Evolutionary conservation across 306 rosid genomes (phyloP), one percentile per base, ranked within the genome.

Genomic region (Medicago arabica): DNA sequence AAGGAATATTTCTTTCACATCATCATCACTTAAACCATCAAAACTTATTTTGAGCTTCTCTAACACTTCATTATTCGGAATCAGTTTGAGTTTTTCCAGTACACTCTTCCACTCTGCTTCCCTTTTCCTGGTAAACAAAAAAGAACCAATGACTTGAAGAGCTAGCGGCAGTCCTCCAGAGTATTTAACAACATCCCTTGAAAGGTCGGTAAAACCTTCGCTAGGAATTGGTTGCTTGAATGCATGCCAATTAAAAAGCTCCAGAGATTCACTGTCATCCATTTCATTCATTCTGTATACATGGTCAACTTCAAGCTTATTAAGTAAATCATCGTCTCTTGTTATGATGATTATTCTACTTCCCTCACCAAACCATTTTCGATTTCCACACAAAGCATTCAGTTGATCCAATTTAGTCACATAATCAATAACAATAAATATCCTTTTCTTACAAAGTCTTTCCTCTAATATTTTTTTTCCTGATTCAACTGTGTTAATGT

Each of bases 1-100:
- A 25, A 75, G 80, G 7, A 81, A 81, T 39, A 75, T 81, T 3
- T 61, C 31, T 69, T 18, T 50, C n/a, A 38, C 28, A 5, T 14
- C 44, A 40, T 69, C 9, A 50, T 75, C 80, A 9, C 4, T 31
- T 75, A 81, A 61, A 40, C 77, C 67, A 51, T 81, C 80, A 44
- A 44, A 44, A 44, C 50, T 44, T 44, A 44, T 44, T 44, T 4
- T 44, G 5, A 44, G 50, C 50, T 44, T 44, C n/a, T 44, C 50
- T 1, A 15, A 44, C n/a, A 44, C 50, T 44, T 44, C 50, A 44
- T 44, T 15, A 44, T 44, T 44, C 0, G 50, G 50, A 12, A 44
- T 44, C 50, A 44, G 50, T 44, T 44, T 44, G 50, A 44, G 50
- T 44, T 44, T 44, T 0, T 44, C 50, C 50, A 44, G 5, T 44